Evolutionary conservation across 169 alveolate species (phyloP).

Genomic region (Plasmodium adleri): DNA sequence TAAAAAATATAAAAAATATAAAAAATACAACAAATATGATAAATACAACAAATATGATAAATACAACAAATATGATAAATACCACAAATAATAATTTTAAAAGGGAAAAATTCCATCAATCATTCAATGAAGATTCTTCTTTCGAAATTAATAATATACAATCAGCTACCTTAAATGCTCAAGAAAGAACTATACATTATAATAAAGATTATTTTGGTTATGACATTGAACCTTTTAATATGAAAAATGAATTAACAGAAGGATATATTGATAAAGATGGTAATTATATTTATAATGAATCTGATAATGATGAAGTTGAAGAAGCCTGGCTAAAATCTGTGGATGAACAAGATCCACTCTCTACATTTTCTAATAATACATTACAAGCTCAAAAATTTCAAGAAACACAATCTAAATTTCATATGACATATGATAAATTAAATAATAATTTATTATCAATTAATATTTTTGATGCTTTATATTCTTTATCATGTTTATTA

Average conservation of each 20-base stretch:
- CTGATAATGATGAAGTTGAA: conserved; percentile 40
- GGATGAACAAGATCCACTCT: conserved; percentile 68
- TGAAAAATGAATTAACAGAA: conserved; percentile 79
- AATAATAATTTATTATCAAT: conserved; percentile 13
- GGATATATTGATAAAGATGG: conserved; percentile 80
- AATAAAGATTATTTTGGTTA: conserved; percentile 70
- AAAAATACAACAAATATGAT: neutral
- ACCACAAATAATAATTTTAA: neutral
- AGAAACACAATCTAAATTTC: conserved; percentile 17
- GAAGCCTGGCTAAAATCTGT: conserved; percentile 75
- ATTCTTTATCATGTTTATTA: conserved; percentile 51
- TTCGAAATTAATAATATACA: conserved; percentile 66
- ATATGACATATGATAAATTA: conserved; percentile 6
- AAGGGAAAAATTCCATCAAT: conserved; percentile 55
- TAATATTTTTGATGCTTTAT: conserved; percentile 65
- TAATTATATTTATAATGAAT: conserved; percentile 66
- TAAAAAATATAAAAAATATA: neutral
- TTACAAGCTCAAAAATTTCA: conserved; percentile 30
- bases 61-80: neutral
- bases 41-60: neutral
- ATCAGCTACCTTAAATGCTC: conserved; percentile 52
- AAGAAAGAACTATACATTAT: conserved; percentile 53
- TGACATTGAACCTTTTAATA: conserved; percentile 81
- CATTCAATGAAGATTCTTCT: conserved; percentile 68
- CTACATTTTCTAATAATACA: conserved; percentile 46